These are phyloP conservation scores for Phytophthora fragariae DNA, from an alignment of 352 stramenopile genomes.

Conservation along the genomic window DNA sequence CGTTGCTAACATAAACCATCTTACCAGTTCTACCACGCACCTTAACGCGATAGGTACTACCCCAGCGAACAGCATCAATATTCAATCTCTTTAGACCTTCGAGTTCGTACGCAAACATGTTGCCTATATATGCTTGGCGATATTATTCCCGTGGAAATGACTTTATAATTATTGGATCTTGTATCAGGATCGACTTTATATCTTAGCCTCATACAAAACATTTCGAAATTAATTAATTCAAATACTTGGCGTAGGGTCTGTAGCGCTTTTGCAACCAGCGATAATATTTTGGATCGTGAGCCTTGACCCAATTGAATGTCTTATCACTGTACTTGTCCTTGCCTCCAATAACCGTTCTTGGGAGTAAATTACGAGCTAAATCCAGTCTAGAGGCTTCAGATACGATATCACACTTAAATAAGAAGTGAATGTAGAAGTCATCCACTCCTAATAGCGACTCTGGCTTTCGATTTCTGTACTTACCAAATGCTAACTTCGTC, in stretches of 20 bases:
- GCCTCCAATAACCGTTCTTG: neutral
- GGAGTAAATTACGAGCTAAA: slow-evolving; percentile 7
- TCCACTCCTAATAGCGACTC: slow-evolving; percentile 6
- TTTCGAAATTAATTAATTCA: too few relatives aligned
- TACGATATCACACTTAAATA: slow-evolving; percentile 14
- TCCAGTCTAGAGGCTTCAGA: slow-evolving; percentile 10
- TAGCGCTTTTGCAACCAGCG: neutral
- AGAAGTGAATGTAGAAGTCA: slow-evolving; percentile 6
- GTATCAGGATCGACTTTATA: too few relatives aligned
- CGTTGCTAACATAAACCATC: neutral
- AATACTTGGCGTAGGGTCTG: neutral
- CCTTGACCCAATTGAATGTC: slow-evolving; percentile 12
- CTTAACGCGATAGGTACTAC: slow-evolving; percentile 5
- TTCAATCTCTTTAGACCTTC: too few relatives aligned
- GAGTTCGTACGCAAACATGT: too few relatives aligned
- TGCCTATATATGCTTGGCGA: too few relatives aligned
- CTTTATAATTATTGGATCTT: too few relatives aligned
- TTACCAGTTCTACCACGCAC: neutral
- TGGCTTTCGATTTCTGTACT: slow-evolving; percentile 6
- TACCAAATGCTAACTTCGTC: slow-evolving; percentile 10
- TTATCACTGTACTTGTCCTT: slow-evolving; percentile 2
- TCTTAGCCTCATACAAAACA: too few relatives aligned
- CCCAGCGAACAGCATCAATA: neutral
- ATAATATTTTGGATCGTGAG: slow-evolving; percentile 11
- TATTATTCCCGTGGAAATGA: too few relatives aligned